Percentiles rank a stretch among this genome's conserved stretches.
Conservation (phyloP, 2,329 filamentous ascomycete genomes). For the Hymenoscyphus infarciens region DNA sequence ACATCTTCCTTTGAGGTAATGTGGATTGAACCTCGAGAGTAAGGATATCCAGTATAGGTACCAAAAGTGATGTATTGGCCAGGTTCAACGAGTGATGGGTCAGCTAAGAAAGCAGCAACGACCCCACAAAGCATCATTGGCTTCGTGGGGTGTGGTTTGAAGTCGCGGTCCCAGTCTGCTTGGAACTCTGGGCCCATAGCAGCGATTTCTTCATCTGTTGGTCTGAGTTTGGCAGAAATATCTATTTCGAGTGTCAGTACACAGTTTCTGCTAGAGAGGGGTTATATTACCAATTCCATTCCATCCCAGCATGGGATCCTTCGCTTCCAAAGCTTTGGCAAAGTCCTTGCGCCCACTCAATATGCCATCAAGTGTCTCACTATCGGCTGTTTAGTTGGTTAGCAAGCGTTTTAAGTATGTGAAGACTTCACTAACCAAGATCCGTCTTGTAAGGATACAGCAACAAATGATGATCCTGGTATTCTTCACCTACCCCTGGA, state of each 20-base stretch:
- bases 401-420: not conserved
- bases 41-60: constrained; percentile 56
- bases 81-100: constrained; percentile 38
- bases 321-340: constrained; percentile 43
- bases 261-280: not conserved
- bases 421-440: not conserved
- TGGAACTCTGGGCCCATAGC: constrained; percentile 51
- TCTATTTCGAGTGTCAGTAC: constrained; percentile 36
- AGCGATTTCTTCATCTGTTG: constrained; percentile 51
- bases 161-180: constrained; percentile 53
- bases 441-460: constrained; percentile 49
- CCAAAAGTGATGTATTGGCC: constrained; percentile 51
- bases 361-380: constrained; percentile 53
- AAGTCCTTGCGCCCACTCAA: constrained; percentile 46
- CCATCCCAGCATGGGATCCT: constrained; percentile 52
- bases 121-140: constrained; percentile 51
- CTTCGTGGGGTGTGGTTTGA: constrained; percentile 35
- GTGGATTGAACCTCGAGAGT: constrained; percentile 59
- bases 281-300: constrained; percentile 43
- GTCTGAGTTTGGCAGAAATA: constrained; percentile 52
- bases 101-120: constrained; percentile 43
- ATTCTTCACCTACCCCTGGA: constrained; percentile 50
- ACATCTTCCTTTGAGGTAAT: constrained; percentile 45
- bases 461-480: constrained; percentile 54
- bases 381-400: constrained; percentile 33